Base-by-base conservation (phyloP, 2,329 filamentous ascomycete species). In the Coniella lustricola region DNA sequence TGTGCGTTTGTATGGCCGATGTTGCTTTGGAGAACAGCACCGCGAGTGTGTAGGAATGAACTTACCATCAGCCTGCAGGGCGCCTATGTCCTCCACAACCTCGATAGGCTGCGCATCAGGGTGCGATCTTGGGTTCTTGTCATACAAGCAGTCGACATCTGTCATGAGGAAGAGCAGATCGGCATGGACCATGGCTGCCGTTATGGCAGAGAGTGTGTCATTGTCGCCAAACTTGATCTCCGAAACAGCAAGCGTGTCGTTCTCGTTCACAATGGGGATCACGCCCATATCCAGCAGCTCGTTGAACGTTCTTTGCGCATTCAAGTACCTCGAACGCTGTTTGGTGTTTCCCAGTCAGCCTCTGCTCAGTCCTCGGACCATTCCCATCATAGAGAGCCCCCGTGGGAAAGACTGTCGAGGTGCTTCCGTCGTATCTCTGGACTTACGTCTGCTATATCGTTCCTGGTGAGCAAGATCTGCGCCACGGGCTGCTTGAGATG, bases 141-240 rank as follows among this genome's bases (percentile, higher is more conserved):
- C 90, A 66, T 98, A 98, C 12, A 98, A 74, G 63, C 91, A 96
- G 64, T 98, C 93, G 41, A 98, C 93, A 62, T 98, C 93, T 1
- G 93, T 98, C 93, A 98, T 97, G 55, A 98, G 77, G 68, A 98
- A 98, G 9, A 98, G 76, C 60, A 95, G 88, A 62, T 98, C 90
- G 44, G 93, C 93, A 60, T 95, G 89, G 17, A 97, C 87, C 90
- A 97, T 97, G 56, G 87, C 93, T 1, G 93, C 89, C 0, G 93
- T 95, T 58, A 98, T 96, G 49, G 93, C 93, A 12, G 90, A 95
- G 40, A 98, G 75, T 2, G 93, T 98, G 67, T 98, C 93, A 60
- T 98, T 98, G 73, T 98, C 93, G 57, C 93, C 93, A 63, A 98
- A 98, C 73, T 97, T 97, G 71, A 98, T 98, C 76, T 98, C 93